A percentile compares a stretch with the other conserved stretches of the same genome.
These are phyloP conservation scores for Spirogloea muscicola DNA, from an alignment of 139 green algal genomes.

Conservation along the genomic window DNA sequence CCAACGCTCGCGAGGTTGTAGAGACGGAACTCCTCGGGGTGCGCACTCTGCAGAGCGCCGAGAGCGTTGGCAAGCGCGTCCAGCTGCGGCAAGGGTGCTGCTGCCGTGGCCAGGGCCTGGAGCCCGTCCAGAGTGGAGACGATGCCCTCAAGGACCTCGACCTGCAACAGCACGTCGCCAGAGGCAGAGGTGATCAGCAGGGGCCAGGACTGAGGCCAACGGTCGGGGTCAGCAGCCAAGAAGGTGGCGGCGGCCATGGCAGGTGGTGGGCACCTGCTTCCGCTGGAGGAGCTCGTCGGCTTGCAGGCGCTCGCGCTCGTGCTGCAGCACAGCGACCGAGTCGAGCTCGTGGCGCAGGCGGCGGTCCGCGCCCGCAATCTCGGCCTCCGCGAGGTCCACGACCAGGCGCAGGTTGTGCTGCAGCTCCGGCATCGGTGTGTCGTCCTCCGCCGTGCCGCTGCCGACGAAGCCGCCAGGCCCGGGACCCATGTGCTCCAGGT, in stretches of 20 bases:
- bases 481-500: conserved; percentile 83
- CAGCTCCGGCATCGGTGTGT: conserved; percentile 88
- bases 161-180: too few species aligned
- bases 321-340: conserved; percentile 27
- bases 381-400: conserved; percentile 72
- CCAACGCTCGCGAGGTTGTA: conserved; percentile 72
- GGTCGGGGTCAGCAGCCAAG: too few species aligned
- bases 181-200: too few species aligned
- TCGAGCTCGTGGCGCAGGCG: conserved; percentile 77
- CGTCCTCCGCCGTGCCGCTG: conserved; percentile 49
- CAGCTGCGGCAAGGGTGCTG: too few species aligned
- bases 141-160: neutral
- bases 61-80: conserved; percentile 38
- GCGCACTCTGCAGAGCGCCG: neutral
- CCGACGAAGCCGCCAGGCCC: too few species aligned
- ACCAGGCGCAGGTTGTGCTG: conserved; percentile 91
- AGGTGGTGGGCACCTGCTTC: conserved; percentile 54
- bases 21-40: conserved; percentile 74
- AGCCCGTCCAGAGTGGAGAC: neutral
- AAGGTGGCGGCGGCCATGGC: conserved; percentile 1
- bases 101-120: too few species aligned
- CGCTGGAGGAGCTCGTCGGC: neutral
- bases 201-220: too few species aligned
- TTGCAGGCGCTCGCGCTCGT: conserved; percentile 6
- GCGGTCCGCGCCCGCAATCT: conserved; percentile 77